Base-by-base conservation (phyloP, 2,329 filamentous ascomycete genomes). In the Elsinoe ampelina region DNA sequence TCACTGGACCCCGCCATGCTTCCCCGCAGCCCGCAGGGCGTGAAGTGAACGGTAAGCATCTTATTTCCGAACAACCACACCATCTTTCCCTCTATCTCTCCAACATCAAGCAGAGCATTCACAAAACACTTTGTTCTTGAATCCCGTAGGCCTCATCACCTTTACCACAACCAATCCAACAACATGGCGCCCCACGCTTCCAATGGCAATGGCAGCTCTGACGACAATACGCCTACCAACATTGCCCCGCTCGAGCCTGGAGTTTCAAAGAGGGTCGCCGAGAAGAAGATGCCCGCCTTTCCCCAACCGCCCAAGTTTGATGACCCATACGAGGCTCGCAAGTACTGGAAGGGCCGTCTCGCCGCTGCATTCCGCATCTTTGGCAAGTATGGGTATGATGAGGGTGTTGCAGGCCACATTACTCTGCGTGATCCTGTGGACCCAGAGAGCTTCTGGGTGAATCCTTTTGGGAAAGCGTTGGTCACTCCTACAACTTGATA, bases 311-410 rank as follows among this genome's bases (percentile, higher is more conserved):
- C 65, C 10, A 63, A 61, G 51, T 72, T 72, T 57, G 66, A 68
- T 13, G 69, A 71, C 61, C 68, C 68, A 39, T 65, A 70, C 60
- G 62, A 65, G 54, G 67, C 75, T 59, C 66, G 74, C 22, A 68
- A 70, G 45, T 75, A 72, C 64, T 63, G 69, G 41, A 72, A 73
- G 42, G 72, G 73, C 56, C 70, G 73, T 17, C 69, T 76, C 59
- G 74, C 73, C 3, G 72, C 68, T 1, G 72, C 73, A 0, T 75
- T 76, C 61, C 65, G 73, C 1, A 68, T 74, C 48, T 75, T 75
- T 60, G 73, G 71, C 7, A 68, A 70, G 41, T 64, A 68, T 45
- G 68, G 43, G 10, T 57, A 39, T 35, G 63, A 62, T 2, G 70
- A 72, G 15, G 70, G 70, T 1, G 62, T 62, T 1, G 61, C 58